Conservation (phyloP, 345 rosid genomes). For the Aquilaria yunnanensis region DNA sequence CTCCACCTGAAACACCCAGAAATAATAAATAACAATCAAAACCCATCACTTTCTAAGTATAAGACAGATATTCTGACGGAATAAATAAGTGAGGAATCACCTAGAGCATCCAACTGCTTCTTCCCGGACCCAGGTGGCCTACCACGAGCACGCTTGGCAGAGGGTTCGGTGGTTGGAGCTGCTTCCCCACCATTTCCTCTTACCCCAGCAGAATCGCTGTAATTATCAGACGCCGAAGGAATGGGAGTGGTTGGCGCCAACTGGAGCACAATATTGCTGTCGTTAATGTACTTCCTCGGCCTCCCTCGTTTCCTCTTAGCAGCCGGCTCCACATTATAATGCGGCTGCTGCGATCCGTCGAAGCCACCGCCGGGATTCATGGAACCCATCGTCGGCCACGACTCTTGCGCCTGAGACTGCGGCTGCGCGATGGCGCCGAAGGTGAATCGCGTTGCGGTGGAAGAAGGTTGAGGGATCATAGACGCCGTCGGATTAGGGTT, state of each 20-base stretch:
- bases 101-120: constrained; percentile 90
- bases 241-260: constrained; percentile 56
- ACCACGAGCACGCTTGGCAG: constrained; percentile 64
- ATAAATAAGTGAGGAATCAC: constrained; percentile 19
- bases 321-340: constrained; percentile 44
- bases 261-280: constrained; percentile 77
- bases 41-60: too few relatives aligned
- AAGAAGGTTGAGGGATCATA: constrained; percentile 5
- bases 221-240: constrained; percentile 43
- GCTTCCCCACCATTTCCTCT: constrained; percentile 25
- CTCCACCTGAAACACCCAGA: constrained; percentile 45
- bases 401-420: constrained; percentile 23
- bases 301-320: constrained; percentile 85
- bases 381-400: constrained; percentile 27
- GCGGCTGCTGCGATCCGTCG: constrained; percentile 57
- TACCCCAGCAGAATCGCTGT: constrained; percentile 24
- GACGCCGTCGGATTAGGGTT: constrained; percentile 14
- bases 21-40: neutral
- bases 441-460: constrained; percentile 22
- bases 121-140: constrained; percentile 95
- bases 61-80: too few relatives aligned
- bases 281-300: constrained; percentile 81
- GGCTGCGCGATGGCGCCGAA: constrained; percentile 29
- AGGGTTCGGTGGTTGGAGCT: constrained; percentile 39
- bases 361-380: constrained; percentile 21